Percentiles rank a stretch among this genome's conserved stretches.
Conservation (phyloP, 331 rosid species). For the Malus hybrid region DNA sequence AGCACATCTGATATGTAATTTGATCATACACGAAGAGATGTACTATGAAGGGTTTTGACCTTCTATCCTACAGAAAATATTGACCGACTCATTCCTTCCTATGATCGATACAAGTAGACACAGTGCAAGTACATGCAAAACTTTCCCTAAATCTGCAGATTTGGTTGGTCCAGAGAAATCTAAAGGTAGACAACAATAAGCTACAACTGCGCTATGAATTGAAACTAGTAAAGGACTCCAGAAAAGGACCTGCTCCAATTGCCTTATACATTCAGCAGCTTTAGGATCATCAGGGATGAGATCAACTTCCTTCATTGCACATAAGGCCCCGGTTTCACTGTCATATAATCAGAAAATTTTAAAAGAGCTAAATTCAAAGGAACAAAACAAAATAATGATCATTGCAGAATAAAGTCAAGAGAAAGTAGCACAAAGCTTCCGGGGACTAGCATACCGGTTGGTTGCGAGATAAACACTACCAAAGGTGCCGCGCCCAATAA, state of each 20-base stretch:
- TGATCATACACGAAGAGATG: background rate
- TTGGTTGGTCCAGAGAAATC: background rate
- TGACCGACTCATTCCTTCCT: background rate
- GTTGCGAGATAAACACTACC: slow-evolving; percentile 87
- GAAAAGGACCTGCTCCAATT: slow-evolving; percentile 67
- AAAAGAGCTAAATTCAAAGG: background rate
- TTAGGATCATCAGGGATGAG: slow-evolving; percentile 88
- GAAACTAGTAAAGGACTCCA: slow-evolving; percentile 2
- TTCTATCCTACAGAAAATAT: background rate
- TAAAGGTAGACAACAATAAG: background rate
- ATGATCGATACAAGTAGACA: background rate
- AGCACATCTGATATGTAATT: too few species aligned
- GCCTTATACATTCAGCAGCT: slow-evolving; percentile 73
- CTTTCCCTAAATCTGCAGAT: background rate
- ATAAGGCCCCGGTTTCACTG: slow-evolving; percentile 88
- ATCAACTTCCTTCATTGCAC: slow-evolving; percentile 98
- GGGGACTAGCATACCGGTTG: slow-evolving; percentile 46
- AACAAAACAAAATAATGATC: background rate
- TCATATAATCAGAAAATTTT: slow-evolving; percentile 11
- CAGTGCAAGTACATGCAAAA: background rate
- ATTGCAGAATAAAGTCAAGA: background rate
- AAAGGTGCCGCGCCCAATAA: slow-evolving; percentile 91
- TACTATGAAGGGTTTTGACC: background rate
- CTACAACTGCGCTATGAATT: background rate
- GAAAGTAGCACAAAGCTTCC: background rate